These are phyloP conservation scores for Mycena rebaudengoi DNA, from an alignment of 768 basidiomycete genomes.

Conservation along the genomic window DNA sequence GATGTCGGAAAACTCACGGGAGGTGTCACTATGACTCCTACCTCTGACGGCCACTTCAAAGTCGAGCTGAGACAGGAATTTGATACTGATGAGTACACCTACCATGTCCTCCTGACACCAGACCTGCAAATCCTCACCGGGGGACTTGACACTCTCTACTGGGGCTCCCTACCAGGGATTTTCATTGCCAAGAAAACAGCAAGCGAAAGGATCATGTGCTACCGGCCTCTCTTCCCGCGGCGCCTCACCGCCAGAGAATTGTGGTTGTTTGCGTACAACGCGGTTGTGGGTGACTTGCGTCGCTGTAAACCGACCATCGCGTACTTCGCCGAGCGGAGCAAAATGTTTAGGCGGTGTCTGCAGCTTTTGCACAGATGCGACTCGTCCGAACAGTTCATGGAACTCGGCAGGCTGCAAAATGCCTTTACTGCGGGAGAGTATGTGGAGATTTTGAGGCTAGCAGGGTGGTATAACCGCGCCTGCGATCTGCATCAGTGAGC, in stretches of 20 bases:
- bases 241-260: background rate
- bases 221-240: conserved; percentile 1
- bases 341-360: background rate
- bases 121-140: background rate
- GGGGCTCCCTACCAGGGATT: background rate
- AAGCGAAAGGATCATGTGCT: background rate
- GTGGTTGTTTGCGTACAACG: conserved; percentile 3
- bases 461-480: background rate
- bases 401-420: background rate
- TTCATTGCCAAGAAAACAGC: conserved; percentile 2
- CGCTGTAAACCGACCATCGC: background rate
- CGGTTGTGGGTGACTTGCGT: background rate
- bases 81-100: background rate
- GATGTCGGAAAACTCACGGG: background rate
- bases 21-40: background rate
- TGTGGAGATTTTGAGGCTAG: background rate
- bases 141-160: background rate
- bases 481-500: conserved; percentile 2
- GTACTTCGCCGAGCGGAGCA: background rate
- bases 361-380: background rate
- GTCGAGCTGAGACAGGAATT: background rate
- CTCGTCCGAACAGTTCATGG: background rate
- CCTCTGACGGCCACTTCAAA: background rate
- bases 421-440: conserved; percentile 1
- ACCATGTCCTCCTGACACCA: background rate